Evolutionary conservation across 352 stramenopile species (phyloP).

Genomic region (Phytopythium chamaehyphon): DNA sequence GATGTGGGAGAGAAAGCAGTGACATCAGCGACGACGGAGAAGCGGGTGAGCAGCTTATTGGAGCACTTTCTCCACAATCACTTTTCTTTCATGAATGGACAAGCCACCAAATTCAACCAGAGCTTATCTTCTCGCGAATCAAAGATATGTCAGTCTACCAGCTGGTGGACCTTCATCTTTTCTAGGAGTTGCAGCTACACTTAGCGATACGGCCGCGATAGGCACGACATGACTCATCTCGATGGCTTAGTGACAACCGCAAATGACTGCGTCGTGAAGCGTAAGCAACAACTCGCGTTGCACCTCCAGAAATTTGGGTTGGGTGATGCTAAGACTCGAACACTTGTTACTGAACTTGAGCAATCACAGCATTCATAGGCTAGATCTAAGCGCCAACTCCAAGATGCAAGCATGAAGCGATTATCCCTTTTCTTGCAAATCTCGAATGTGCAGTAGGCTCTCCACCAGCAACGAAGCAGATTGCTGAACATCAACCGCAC

Average conservation of each 20-base stretch:
- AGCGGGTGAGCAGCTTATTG: conserved; percentile 13
- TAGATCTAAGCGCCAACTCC: conserved; percentile 69
- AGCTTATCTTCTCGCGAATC: conserved; percentile 71
- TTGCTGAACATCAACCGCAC: neutral
- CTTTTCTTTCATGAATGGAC: conserved; percentile 66
- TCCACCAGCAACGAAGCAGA: neutral
- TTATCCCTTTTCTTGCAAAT: conserved; percentile 55
- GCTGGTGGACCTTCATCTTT: conserved; percentile 19
- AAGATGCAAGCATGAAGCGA: conserved; percentile 54
- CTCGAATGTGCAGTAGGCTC: conserved; percentile 19
- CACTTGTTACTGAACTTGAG: conserved; percentile 46
- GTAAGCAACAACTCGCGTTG: conserved; percentile 45
- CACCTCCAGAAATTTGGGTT: conserved; percentile 73
- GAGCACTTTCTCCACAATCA: conserved; percentile 51
- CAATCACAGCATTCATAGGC: conserved; percentile 51
- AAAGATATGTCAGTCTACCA: conserved; percentile 23
- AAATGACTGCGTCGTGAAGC: conserved; percentile 13
- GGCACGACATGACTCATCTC: neutral
- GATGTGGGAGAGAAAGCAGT: conserved; percentile 7
- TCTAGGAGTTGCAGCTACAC: conserved; percentile 27
- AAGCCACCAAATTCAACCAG: conserved; percentile 50
- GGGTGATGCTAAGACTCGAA: conserved; percentile 51
- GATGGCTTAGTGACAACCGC: conserved; percentile 20
- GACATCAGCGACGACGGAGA: conserved; percentile 11
- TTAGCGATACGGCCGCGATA: conserved; percentile 28